Conservation (phyloP, 2,329 filamentous ascomycete genomes). For the Colletotrichum trifolii region DNA sequence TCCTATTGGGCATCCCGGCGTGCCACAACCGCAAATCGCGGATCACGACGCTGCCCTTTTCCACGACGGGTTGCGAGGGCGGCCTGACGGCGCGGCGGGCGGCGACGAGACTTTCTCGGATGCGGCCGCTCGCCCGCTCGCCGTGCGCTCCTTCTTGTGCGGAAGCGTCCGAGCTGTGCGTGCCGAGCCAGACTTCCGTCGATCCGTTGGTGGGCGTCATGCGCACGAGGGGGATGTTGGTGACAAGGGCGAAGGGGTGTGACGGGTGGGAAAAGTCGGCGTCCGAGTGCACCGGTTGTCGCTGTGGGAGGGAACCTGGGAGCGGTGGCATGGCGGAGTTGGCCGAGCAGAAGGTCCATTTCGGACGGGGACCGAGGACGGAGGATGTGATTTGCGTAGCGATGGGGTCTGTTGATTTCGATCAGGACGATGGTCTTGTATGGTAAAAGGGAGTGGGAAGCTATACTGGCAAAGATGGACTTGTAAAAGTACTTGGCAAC, state of each 20-base stretch:
- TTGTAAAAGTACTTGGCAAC: constrained; percentile 59
- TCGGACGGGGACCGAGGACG: constrained; percentile 64
- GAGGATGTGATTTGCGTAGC: constrained; percentile 66
- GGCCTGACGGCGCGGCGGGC: constrained; percentile 50
- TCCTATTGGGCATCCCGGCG: constrained; percentile 70
- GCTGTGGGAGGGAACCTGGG: constrained; percentile 49
- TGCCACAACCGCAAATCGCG: constrained; percentile 73
- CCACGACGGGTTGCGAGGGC: constrained; percentile 61
- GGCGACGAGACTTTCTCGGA: constrained; percentile 54
- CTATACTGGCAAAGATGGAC: constrained; percentile 64
- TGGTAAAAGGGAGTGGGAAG: constrained; percentile 1
- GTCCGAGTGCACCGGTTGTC: constrained; percentile 69
- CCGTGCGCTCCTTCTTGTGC: constrained; percentile 62
- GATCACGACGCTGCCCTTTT: constrained; percentile 66
- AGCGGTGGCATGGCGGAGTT: constrained; percentile 67
- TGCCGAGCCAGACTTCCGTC: constrained; percentile 70
- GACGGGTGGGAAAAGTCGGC: constrained; percentile 67
- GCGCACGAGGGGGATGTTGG: constrained; percentile 64
- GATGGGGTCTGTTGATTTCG: constrained; percentile 55
- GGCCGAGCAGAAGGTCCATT: constrained; percentile 68
- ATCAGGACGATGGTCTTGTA: background rate
- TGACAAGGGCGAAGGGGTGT: constrained; percentile 65
- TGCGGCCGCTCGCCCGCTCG: constrained; percentile 62
- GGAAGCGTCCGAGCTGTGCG: constrained; percentile 52
- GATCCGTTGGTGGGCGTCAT: constrained; percentile 64